phyloP scores from a whole-genome alignment of 345 rosid genomes.

The Pugionium dolabratum region DNA sequence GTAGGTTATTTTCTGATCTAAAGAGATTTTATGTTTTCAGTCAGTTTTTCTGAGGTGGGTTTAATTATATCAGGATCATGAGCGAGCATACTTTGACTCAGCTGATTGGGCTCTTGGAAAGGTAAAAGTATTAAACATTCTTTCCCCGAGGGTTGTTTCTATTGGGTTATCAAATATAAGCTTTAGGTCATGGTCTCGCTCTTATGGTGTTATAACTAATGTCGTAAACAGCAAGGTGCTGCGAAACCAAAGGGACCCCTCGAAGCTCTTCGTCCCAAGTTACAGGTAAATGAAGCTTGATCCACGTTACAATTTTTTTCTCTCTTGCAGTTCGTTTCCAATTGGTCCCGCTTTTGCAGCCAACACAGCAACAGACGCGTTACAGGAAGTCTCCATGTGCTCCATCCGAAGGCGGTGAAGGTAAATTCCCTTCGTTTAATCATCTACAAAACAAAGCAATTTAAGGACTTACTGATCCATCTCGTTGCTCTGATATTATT shows the following conservation, averaged over 20 bases:
- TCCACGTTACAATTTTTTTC: background rate
- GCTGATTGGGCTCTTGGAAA: slow-evolving; percentile 99
- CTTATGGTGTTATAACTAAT: slow-evolving; percentile 17
- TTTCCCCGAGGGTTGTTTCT: slow-evolving; percentile 5
- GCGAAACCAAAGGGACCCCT: slow-evolving; percentile 99
- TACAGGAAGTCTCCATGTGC: slow-evolving; percentile 93
- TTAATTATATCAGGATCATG: slow-evolving; percentile 66
- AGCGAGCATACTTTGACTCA: slow-evolving; percentile 96
- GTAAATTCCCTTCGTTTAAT: slow-evolving; percentile 40
- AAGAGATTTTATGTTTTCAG: background rate
- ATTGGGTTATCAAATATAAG: slow-evolving; percentile 13
- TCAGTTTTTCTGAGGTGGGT: slow-evolving; percentile 16
- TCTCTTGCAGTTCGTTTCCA: background rate
- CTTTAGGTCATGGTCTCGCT: slow-evolving; percentile 9
- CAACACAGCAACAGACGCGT: slow-evolving; percentile 96
- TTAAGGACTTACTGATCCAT: slow-evolving; percentile 6
- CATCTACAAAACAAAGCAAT: background rate
- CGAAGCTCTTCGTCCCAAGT: slow-evolving; percentile 97
- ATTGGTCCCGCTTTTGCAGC: slow-evolving; percentile 48
- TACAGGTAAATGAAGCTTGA: slow-evolving; percentile 60
- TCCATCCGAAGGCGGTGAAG: slow-evolving; percentile 82
- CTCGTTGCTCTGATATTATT: slow-evolving; percentile 11
- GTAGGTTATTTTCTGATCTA: slow-evolving; percentile 38
- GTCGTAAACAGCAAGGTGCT: slow-evolving; percentile 83
- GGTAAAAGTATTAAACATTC: slow-evolving; percentile 46